phyloP scores from a whole-genome alignment of 2,329 filamentous ascomycete species.

The Penicillium decumbens region DNA sequence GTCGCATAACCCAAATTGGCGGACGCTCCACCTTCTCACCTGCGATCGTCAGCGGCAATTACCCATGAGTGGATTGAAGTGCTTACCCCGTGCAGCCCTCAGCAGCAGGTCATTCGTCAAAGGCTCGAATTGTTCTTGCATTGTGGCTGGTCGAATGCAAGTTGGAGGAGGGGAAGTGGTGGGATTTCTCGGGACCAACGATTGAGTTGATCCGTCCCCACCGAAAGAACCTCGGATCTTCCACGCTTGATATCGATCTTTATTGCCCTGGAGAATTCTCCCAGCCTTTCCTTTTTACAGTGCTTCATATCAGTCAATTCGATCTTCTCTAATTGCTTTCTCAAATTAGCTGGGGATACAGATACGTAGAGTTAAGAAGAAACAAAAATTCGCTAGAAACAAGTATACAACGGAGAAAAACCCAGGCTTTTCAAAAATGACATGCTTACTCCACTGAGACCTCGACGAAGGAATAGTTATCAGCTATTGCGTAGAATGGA shows the following conservation, averaged over 20 bases:
- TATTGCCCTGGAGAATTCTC: no score
- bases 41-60: conserved; percentile 39
- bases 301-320: no score
- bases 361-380: no score
- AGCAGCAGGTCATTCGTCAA: conserved; percentile 90
- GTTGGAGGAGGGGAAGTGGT: conserved; percentile 23
- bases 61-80: neutral
- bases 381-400: no score
- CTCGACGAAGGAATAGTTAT: no score
- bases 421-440: no score
- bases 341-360: no score
- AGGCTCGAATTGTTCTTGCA: conserved; percentile 70
- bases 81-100: conserved; percentile 76
- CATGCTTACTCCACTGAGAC: no score
- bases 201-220: conserved; percentile 7
- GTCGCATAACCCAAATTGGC: conserved; percentile 98
- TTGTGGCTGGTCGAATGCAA: conserved; percentile 40
- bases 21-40: conserved; percentile 87
- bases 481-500: neutral
- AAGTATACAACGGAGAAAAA: no score
- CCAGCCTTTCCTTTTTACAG: no score
- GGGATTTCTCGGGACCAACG: conserved; percentile 16
- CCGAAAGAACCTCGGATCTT: conserved; percentile 1
- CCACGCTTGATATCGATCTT: no score
- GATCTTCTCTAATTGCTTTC: no score